Conservation (phyloP, 2,329 filamentous ascomycete genomes). For the Aspergillus viridinutans region DNA sequence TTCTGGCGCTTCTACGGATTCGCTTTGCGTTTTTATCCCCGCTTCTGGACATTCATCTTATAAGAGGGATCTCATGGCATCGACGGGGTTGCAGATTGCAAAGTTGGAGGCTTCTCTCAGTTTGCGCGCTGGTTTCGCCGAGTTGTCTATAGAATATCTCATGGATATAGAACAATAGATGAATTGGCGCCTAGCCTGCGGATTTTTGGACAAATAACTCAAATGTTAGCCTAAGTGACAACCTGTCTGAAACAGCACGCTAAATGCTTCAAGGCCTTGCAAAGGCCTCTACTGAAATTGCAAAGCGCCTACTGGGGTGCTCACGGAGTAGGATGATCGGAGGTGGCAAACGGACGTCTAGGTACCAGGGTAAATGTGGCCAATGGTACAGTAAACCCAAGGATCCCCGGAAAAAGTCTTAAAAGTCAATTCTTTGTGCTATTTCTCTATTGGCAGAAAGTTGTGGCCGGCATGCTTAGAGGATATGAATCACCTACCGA, state of each 20-base stretch:
- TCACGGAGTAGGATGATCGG: not conserved
- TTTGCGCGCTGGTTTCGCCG: not conserved
- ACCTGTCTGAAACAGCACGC: too few species aligned
- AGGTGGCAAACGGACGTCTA: not conserved
- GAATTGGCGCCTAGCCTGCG: not conserved
- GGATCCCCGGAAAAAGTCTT: not conserved
- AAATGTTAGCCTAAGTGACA: too few species aligned
- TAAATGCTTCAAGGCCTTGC: too few species aligned
- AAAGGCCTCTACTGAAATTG: not conserved
- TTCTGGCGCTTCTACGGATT: not conserved
- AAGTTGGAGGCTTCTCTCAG: not conserved
- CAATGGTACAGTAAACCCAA: not conserved
- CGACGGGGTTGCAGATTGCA: slow-evolving; percentile 1
- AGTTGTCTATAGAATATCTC: not conserved
- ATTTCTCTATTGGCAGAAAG: not conserved
- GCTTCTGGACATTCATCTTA: not conserved
- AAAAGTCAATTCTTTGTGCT: not conserved
- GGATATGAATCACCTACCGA: too few species aligned
- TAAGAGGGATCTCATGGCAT: not conserved
- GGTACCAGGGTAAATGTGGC: not conserved
- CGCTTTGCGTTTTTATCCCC: not conserved
- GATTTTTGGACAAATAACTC: not conserved
- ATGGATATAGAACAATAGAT: not conserved
- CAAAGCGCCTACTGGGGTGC: not conserved
- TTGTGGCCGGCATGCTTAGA: not conserved